Base-by-base conservation (phyloP, 2,329 filamentous ascomycete species). In the Diaporthe velutina region DNA sequence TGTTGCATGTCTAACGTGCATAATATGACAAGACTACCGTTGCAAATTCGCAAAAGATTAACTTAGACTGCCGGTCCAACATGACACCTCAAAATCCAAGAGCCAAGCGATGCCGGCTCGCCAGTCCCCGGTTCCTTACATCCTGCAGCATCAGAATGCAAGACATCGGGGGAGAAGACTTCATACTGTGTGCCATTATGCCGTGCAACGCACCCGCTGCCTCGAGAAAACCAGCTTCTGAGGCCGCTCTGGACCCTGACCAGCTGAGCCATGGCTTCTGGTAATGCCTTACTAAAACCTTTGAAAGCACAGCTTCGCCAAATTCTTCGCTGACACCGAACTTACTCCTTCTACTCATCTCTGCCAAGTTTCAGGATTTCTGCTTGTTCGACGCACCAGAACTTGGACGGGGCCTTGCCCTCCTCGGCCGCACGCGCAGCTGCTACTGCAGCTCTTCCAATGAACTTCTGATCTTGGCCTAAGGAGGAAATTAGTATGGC, bases 381-480 rank as follows among this genome's bases (percentile, higher is more conserved):
- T 28, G 79, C 80, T 78, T 87, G 84, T 50, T 88, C 88, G 40
- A 95, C 30, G 13, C 90, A 79, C 92, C 92, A 94, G 76, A 82
- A 90, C 86, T 87, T 91, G 82, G 80, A 86, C 72, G 86, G 88
- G n/a, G 88, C 89, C 83, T 89, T 90, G 74, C 90, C 90, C 82
- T 90, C 86, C 75, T 86, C 86, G 0, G 90, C 91, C 70, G 93
- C 82, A 77, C 89, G 80, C 12, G 86, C 89, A 1, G 92, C 93
- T 68, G 84, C 85, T 3, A 94, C 89, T 4, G 92, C 92, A 17
- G 93, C 93, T 77, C 88, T 88, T 3, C 86, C 93, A 83, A 98
- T 95, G 45, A 93, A 90, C 73, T 92, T 89, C 7, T 90, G 91
- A 70, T 97, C 94, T 85, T 97, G 94, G 2, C 91, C 94, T 76